Evolutionary conservation across 2,329 filamentous ascomycete species (phyloP).

Genomic region (Escovopsis sp.): DNA sequence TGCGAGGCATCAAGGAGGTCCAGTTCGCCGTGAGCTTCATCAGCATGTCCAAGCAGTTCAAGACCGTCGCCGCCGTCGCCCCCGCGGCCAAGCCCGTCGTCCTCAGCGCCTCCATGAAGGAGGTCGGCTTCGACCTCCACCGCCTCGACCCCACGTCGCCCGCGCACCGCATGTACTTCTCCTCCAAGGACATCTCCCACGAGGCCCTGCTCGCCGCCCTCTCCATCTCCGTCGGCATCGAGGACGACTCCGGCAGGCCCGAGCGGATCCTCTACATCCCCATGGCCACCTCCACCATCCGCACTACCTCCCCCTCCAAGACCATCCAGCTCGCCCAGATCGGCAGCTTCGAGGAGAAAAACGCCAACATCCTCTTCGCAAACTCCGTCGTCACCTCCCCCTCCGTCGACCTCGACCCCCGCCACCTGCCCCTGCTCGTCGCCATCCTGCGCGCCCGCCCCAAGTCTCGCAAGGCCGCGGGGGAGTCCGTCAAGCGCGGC

Average conservation of each 20-base stretch:
- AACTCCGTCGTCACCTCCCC: conserved; percentile 95
- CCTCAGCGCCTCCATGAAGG: conserved; percentile 86
- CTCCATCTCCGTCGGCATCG: conserved; percentile 80
- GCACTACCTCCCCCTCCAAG: conserved; percentile 88
- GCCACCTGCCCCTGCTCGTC: conserved; percentile 73
- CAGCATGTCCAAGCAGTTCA: conserved; percentile 57
- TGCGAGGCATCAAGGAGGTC: conserved; percentile 88
- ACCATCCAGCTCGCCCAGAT: conserved; percentile 67
- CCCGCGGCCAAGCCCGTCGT: conserved; percentile 56
- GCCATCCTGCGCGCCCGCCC: conserved; percentile 51
- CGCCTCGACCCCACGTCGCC: conserved; percentile 84
- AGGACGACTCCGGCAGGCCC: conserved; percentile 73
- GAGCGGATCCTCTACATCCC: conserved; percentile 86
- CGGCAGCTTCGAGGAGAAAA: conserved; percentile 63
- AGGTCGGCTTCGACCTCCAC: conserved; percentile 84
- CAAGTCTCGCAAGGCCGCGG: conserved; percentile 11
- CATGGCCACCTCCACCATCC: conserved; percentile 91
- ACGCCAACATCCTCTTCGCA: conserved; percentile 90
- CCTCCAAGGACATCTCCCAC: conserved; percentile 80
- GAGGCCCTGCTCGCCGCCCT: conserved; percentile 85
- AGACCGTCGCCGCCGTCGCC: conserved; percentile 46
- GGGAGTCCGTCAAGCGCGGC: conserved; percentile 36
- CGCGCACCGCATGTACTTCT: conserved; percentile 97
- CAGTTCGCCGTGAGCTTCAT: conserved; percentile 90
- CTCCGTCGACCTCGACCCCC: conserved; percentile 81